Conservation (phyloP, 208 protist genomes). For the Leishmania gerbilli region DNA sequence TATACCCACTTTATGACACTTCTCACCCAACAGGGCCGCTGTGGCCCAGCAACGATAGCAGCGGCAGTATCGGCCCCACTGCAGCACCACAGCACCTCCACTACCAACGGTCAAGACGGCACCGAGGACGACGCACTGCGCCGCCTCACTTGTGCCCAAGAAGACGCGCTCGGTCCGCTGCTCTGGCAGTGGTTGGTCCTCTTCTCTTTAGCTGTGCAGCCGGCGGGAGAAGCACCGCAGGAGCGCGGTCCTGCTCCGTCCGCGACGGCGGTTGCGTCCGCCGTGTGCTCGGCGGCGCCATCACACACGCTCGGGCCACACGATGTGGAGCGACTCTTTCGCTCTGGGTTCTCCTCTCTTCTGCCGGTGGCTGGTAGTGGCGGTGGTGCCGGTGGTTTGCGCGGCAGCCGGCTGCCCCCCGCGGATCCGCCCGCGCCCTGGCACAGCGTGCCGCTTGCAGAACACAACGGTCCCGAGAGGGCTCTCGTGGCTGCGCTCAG, state of each 20-base stretch:
- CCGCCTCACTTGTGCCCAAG: conserved; percentile 8
- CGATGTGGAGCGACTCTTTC: conserved; percentile 27
- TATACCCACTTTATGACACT: conserved; percentile 9
- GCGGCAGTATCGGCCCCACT: background rate
- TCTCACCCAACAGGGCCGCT: background rate
- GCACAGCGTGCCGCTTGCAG: conserved; percentile 2
- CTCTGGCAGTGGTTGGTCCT: conserved; percentile 36
- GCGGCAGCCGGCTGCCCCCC: conserved; percentile 6
- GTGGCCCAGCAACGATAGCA: background rate
- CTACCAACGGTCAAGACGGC: background rate
- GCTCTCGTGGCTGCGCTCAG: conserved; percentile 2
- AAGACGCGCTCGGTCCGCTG: conserved; percentile 7
- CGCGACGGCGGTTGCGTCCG: background rate
- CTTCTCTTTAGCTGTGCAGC: conserved; percentile 4
- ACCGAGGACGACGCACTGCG: conserved; percentile 12
- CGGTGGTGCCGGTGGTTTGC: background rate
- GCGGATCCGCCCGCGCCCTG: conserved; percentile 15
- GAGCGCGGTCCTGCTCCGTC: background rate
- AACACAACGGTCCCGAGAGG: background rate
- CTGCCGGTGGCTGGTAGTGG: background rate
- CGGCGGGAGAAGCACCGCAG: background rate
- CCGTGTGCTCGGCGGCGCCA: background rate
- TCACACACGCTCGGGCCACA: background rate
- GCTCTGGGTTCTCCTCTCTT: conserved; percentile 8
- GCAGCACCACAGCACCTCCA: background rate